These are phyloP conservation scores for Cadophora luteo-olivacea DNA, from an alignment of 2,329 filamentous ascomycete species.

Conservation along the genomic window DNA sequence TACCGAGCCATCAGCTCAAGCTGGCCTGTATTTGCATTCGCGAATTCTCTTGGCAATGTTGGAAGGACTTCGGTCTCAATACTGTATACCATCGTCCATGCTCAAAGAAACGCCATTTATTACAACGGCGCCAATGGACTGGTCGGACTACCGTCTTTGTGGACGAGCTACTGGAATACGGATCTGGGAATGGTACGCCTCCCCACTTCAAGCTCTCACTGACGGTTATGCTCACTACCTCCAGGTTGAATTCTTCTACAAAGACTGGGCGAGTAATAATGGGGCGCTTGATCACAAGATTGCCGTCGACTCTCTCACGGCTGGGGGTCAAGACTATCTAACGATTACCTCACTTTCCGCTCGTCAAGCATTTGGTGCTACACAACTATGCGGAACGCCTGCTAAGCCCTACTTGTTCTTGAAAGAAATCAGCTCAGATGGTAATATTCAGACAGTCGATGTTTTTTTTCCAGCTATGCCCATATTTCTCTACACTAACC, in stretches of 20 bases:
- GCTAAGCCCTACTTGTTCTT: conserved; percentile 78
- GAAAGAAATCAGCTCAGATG: conserved; percentile 89
- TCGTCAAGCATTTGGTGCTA: conserved; percentile 81
- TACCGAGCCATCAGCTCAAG: conserved; percentile 73
- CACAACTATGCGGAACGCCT: conserved; percentile 74
- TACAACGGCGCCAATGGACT: conserved; percentile 52
- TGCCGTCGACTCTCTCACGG: conserved; percentile 68
- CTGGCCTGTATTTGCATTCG: conserved; percentile 83
- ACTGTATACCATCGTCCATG: conserved; percentile 41
- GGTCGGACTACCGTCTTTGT: conserved; percentile 74
- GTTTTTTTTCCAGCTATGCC: conserved; percentile 87
- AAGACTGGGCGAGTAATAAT: conserved; percentile 73
- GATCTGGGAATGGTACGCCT: conserved; percentile 61
- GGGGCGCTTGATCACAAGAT: conserved; percentile 73
- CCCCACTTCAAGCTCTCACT: neutral
- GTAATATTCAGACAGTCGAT: conserved; percentile 87
- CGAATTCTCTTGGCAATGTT: conserved; percentile 38
- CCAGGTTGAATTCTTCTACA: conserved; percentile 72
- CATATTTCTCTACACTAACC: conserved; percentile 83
- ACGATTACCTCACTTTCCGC: conserved; percentile 79
- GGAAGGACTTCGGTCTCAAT: conserved; percentile 30
- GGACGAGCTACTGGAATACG: conserved; percentile 75
- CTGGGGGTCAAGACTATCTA: conserved; percentile 75
- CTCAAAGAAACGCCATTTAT: conserved; percentile 39
- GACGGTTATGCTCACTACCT: neutral